These are phyloP conservation scores for Fusarium sp. DNA, from an alignment of 2,329 filamentous ascomycete genomes.

Conservation along the genomic window DNA sequence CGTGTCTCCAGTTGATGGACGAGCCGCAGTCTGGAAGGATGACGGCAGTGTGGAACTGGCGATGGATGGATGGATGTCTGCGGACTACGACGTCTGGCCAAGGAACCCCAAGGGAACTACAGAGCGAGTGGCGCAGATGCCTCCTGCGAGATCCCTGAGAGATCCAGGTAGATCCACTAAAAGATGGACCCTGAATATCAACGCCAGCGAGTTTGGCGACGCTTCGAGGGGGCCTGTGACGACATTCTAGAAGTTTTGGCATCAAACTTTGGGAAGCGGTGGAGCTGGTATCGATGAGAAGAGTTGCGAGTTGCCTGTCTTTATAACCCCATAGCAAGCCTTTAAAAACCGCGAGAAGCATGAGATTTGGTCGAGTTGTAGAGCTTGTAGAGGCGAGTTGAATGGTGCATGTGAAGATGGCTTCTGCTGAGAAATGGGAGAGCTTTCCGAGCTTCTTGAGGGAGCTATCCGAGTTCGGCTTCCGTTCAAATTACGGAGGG, in stretches of 20 bases:
- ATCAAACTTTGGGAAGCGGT: conserved; percentile 20
- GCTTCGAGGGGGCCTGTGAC: conserved; percentile 9
- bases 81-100: conserved; percentile 7
- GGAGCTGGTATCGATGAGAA: conserved; percentile 9
- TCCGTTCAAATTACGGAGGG: conserved; percentile 12
- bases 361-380: background rate
- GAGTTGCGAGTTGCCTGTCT: background rate
- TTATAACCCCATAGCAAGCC: background rate
- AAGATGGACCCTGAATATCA: conserved; percentile 31
- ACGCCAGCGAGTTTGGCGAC: conserved; percentile 35
- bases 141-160: conserved; percentile 17
- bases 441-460: background rate
- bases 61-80: conserved; percentile 15
- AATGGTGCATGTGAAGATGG: conserved; percentile 3
- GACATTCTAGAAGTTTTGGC: conserved; percentile 20
- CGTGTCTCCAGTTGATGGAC: conserved; percentile 39
- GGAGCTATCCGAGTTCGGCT: conserved; percentile 4
- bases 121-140: conserved; percentile 19
- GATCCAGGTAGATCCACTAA: conserved; percentile 12
- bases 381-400: conserved; percentile 9
- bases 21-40: conserved; percentile 19
- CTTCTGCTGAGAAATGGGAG: background rate
- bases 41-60: conserved; percentile 27
- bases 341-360: background rate
- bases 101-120: background rate